Conservation (phyloP, 169 alveolate genomes). For the Plasmodium knowlesi region DNA sequence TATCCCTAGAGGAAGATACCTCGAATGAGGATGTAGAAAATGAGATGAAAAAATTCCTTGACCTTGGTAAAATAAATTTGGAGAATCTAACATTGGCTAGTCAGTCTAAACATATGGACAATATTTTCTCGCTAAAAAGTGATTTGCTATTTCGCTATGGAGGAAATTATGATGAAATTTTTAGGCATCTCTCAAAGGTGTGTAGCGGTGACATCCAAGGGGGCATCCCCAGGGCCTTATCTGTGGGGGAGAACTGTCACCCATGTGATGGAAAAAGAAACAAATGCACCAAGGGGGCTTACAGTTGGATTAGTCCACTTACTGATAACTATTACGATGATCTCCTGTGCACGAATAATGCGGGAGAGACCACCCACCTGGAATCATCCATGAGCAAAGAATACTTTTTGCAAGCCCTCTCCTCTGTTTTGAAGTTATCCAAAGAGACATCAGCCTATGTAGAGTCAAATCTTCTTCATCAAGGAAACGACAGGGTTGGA, state of each 20-base stretch:
- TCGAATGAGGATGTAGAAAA: conserved; percentile 35
- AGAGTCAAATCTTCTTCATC: conserved; percentile 10
- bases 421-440: background rate
- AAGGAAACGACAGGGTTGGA: background rate
- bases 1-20: conserved; percentile 25
- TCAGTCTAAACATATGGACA: background rate
- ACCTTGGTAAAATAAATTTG: conserved; percentile 19
- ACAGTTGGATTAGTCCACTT: background rate
- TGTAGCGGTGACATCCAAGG: background rate
- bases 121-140: conserved; percentile 40
- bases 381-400: conserved; percentile 17
- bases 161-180: conserved; percentile 29
- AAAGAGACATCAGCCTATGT: conserved; percentile 20
- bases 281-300: background rate
- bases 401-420: background rate
- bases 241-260: background rate
- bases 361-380: background rate
- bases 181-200: background rate
- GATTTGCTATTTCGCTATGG: conserved; percentile 21
- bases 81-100: conserved; percentile 10
- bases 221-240: background rate
- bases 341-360: background rate
- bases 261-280: background rate
- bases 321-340: background rate
- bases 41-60: conserved; percentile 36